Evolutionary conservation across 2,329 filamentous ascomycete genomes (phyloP).

Genomic region (Ophiostoma populinum): DNA sequence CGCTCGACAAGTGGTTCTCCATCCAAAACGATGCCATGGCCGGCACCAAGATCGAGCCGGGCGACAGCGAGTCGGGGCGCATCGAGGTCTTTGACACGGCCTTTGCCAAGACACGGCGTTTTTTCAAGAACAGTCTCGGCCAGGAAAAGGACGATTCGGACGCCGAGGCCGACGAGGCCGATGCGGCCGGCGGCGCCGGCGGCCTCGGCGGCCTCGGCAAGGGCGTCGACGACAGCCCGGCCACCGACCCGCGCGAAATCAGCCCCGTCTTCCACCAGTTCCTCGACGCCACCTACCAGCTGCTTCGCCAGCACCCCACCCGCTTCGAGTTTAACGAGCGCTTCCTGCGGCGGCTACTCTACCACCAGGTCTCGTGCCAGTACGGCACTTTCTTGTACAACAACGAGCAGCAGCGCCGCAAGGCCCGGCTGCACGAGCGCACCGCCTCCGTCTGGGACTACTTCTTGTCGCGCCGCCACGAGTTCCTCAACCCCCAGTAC

Average conservation of each 20-base stretch:
- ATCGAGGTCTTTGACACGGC: conserved; percentile 74
- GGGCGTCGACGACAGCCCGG: conserved; percentile 34
- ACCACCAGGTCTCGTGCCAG: conserved; percentile 89
- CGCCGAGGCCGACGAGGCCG: conserved; percentile 34
- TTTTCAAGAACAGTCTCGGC: conserved; percentile 70
- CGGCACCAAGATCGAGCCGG: conserved; percentile 43
- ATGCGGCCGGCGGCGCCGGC: conserved; percentile 16
- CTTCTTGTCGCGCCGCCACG: conserved; percentile 61
- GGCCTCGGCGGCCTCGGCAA: conserved; percentile 7
- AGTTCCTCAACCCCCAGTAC: conserved; percentile 73
- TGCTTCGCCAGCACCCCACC: conserved; percentile 67
- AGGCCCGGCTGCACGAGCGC: conserved; percentile 48
- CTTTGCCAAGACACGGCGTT: conserved; percentile 66
- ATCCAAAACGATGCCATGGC: conserved; percentile 66
- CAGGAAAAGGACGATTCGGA: conserved; percentile 39
- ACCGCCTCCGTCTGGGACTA: conserved; percentile 93
- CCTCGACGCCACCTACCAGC: conserved; percentile 80
- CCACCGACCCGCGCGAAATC: conserved; percentile 74
- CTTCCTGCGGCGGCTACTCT: conserved; percentile 74
- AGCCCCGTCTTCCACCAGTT: conserved; percentile 97
- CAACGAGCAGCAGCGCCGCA: conserved; percentile 71
- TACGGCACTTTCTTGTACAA: conserved; percentile 96
- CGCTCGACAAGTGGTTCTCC: conserved; percentile 85
- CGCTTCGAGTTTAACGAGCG: conserved; percentile 95
- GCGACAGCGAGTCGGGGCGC: conserved; percentile 37